phyloP scores from a whole-genome alignment of 2,329 filamentous ascomycete genomes.

The Ambrosiella cleistominuta region DNA sequence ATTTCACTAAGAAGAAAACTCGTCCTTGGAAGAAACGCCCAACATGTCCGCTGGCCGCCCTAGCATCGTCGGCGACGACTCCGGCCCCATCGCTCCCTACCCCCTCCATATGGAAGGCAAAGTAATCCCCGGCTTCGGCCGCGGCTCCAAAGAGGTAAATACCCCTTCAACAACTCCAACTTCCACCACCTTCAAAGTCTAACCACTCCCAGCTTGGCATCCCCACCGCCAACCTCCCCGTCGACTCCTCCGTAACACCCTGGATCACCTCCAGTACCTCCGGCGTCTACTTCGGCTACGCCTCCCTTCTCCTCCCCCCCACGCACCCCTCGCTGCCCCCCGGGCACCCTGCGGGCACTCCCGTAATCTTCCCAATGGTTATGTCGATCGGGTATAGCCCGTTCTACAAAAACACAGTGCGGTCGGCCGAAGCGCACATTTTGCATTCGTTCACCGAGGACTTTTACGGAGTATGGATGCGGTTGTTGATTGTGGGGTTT shows the following conservation, averaged over 20 bases:
- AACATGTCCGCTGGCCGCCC: conserved; percentile 32
- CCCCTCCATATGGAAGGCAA: conserved; percentile 70
- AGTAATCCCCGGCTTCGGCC: conserved; percentile 83
- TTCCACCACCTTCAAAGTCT: neutral
- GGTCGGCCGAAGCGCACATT: conserved; percentile 80
- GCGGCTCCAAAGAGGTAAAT: conserved; percentile 75
- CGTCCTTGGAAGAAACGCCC: neutral
- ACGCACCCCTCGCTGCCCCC: conserved; percentile 26
- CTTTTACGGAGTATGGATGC: conserved; percentile 72
- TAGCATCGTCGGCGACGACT: conserved; percentile 52
- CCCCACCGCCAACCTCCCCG: conserved; percentile 82
- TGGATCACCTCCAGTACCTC: conserved; percentile 49
- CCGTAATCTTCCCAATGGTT: conserved; percentile 59
- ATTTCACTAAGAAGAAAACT: neutral
- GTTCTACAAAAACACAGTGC: conserved; percentile 82
- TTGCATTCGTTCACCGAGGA: conserved; percentile 59
- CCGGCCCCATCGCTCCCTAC: conserved; percentile 60
- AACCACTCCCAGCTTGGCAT: conserved; percentile 55
- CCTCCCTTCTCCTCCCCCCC: conserved; percentile 45
- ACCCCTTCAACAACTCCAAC: neutral
- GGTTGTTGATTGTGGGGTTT: conserved; percentile 67
- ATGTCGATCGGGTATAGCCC: conserved; percentile 96
- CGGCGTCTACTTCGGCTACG: conserved; percentile 91
- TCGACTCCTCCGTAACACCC: conserved; percentile 41
- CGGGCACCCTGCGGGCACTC: conserved; percentile 17